Percentiles rank a stretch among this genome's conserved stretches.
Evolutionary conservation across 495 filamentous ascomycete genomes (phyloP).

Genomic region (Podospora fimiseda): DNA sequence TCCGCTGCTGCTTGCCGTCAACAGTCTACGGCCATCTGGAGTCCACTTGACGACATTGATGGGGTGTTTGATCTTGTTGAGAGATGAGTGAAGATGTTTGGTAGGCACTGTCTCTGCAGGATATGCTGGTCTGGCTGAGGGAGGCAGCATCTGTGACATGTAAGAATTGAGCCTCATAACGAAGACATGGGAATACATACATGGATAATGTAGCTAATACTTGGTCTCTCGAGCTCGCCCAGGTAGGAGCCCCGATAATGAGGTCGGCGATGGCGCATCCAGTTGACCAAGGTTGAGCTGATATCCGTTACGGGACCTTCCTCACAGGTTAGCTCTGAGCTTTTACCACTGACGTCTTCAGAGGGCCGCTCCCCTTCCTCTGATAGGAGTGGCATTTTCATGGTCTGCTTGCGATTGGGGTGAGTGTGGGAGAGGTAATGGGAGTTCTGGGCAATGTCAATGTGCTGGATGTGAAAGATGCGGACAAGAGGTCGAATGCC

Average conservation of each 20-base stretch:
- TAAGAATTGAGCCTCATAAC: constrained; percentile 19
- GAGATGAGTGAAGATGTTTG: constrained; percentile 85
- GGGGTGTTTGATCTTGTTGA: constrained; percentile 96
- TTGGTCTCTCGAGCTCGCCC: constrained; percentile 77
- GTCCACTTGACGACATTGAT: constrained; percentile 98
- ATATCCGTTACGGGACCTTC: constrained; percentile 89
- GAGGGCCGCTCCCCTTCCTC: no score
- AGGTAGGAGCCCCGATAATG: constrained; percentile 60
- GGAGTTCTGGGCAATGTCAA: background rate
- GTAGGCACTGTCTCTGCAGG: constrained; percentile 80
- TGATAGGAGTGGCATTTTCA: no score
- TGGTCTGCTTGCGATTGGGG: no score
- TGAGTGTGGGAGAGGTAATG: no score
- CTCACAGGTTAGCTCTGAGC: constrained; percentile 17
- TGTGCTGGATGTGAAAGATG: background rate
- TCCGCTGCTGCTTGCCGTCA: constrained; percentile 91
- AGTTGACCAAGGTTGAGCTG: constrained; percentile 84
- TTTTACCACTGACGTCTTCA: background rate
- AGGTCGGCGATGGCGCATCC: constrained; percentile 80
- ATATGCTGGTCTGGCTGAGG: constrained; percentile 60
- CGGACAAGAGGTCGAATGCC: no score
- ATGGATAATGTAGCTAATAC: constrained; percentile 81
- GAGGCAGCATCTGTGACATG: constrained; percentile 70
- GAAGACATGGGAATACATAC: constrained; percentile 43
- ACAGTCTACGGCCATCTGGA: constrained; percentile 81